Percentiles rank a stretch among this genome's conserved stretches.
phyloP scores from a whole-genome alignment of 2,329 filamentous ascomycete genomes.

The Ilyonectria mors-panacis region DNA sequence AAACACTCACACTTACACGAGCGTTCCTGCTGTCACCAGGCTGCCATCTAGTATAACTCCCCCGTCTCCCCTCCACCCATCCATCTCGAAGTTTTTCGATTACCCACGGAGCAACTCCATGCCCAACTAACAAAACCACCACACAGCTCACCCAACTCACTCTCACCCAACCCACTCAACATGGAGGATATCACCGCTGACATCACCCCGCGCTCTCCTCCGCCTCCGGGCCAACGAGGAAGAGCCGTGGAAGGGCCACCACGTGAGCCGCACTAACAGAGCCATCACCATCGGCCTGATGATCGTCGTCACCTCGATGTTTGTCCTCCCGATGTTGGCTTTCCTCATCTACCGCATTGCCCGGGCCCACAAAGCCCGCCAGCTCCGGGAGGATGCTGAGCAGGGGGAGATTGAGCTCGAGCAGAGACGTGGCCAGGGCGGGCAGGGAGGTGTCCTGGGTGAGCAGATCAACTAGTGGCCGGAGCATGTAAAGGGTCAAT shows the following conservation, averaged over 20 bases:
- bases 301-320: slow-evolving; percentile 23
- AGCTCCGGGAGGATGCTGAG: slow-evolving; percentile 8
- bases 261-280: slow-evolving; percentile 6
- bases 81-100: too few relatives aligned
- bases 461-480: too few relatives aligned
- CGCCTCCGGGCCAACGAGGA: background rate
- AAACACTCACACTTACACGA: too few relatives aligned
- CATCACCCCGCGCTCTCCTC: background rate
- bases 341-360: slow-evolving; percentile 4
- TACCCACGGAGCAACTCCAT: too few relatives aligned
- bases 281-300: slow-evolving; percentile 18
- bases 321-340: slow-evolving; percentile 26
- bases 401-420: background rate
- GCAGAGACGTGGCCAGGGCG: background rate
- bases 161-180: slow-evolving; percentile 1
- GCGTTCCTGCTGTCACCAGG: too few relatives aligned
- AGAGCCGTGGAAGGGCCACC: background rate
- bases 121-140: background rate
- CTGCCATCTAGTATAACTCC: too few relatives aligned
- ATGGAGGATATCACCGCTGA: background rate
- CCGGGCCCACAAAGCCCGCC: background rate
- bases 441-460: too few relatives aligned
- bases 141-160: slow-evolving; percentile 1
- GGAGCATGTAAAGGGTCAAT: too few relatives aligned
- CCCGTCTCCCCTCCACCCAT: too few relatives aligned